phyloP scores from a whole-genome alignment of 2,329 filamentous ascomycete genomes.

The Drechslerella coelobrocha region DNA sequence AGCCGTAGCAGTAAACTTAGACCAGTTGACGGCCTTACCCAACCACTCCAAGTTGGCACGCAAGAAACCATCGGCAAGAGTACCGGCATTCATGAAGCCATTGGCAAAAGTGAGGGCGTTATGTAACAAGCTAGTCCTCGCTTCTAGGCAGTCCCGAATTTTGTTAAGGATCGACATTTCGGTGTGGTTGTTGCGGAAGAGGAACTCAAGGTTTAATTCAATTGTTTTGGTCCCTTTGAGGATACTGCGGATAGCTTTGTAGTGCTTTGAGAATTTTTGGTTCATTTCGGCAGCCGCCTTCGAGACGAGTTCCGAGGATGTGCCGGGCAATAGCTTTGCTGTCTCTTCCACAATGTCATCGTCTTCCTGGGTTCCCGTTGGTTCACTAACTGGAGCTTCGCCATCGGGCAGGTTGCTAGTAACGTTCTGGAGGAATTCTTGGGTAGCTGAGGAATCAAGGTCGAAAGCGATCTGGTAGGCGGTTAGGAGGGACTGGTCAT shows the following conservation, averaged over 20 bases:
- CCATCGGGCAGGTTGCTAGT: slow-evolving; percentile 53
- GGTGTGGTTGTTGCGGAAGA: slow-evolving; percentile 93
- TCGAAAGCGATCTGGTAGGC: slow-evolving; percentile 99
- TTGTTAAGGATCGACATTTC: slow-evolving; percentile 94
- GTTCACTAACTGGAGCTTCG: slow-evolving; percentile 47
- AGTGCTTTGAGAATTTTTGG: slow-evolving; percentile 57
- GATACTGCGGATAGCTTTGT: slow-evolving; percentile 70
- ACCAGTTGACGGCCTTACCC: slow-evolving; percentile 98
- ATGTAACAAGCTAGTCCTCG: slow-evolving; percentile 97
- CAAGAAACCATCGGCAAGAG: slow-evolving; percentile 98
- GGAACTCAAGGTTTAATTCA: slow-evolving; percentile 91
- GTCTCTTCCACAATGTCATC: slow-evolving; percentile 63
- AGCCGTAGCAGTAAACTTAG: slow-evolving; percentile 96
- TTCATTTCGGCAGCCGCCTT: slow-evolving; percentile 49
- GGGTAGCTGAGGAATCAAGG: slow-evolving; percentile 96
- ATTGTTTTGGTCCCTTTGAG: slow-evolving; percentile 92
- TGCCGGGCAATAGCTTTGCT: slow-evolving; percentile 60
- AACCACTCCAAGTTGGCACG: slow-evolving; percentile 97
- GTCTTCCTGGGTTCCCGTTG: slow-evolving; percentile 39
- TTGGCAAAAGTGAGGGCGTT: slow-evolving; percentile 97
- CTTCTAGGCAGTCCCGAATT: slow-evolving; percentile 91
- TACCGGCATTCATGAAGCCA: slow-evolving; percentile 98
- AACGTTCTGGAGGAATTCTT: slow-evolving; percentile 92
- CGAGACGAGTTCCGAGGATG: slow-evolving; percentile 42
- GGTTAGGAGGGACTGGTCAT: slow-evolving; percentile 77